phyloP scores from a whole-genome alignment of 495 filamentous ascomycete genomes.

The Penicillium soppii region DNA sequence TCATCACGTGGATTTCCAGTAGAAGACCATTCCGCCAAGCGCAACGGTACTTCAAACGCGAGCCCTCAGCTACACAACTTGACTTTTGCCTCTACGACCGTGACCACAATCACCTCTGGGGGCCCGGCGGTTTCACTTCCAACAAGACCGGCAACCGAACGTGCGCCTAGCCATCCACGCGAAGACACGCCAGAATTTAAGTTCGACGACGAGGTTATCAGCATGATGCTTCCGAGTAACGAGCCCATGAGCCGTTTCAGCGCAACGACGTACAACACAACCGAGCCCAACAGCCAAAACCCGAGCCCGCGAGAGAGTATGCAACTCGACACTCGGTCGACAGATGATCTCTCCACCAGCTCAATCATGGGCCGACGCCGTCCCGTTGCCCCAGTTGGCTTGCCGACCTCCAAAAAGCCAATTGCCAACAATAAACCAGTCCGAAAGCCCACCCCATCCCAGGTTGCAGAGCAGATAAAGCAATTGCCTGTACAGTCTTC shows the following conservation, averaged over 20 bases:
- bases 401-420: slow-evolving; percentile 41
- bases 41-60: slow-evolving; percentile 1
- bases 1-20: slow-evolving; percentile 21
- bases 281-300: slow-evolving; percentile 34
- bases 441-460: slow-evolving; percentile 54
- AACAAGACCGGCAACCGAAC: slow-evolving; percentile 14
- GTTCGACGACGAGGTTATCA: slow-evolving; percentile 19
- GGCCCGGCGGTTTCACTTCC: slow-evolving; percentile 11
- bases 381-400: slow-evolving; percentile 39
- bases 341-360: slow-evolving; percentile 22
- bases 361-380: slow-evolving; percentile 51
- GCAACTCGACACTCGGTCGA: slow-evolving; percentile 34
- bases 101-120: slow-evolving; percentile 43
- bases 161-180: slow-evolving; percentile 1
- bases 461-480: slow-evolving; percentile 45
- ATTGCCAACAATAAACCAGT: slow-evolving; percentile 37
- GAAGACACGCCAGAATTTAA: slow-evolving; percentile 9
- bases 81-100: slow-evolving; percentile 28
- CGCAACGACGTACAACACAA: slow-evolving; percentile 67
- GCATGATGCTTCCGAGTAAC: slow-evolving; percentile 26
- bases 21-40: slow-evolving; percentile 16
- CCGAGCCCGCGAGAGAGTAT: slow-evolving; percentile 45
- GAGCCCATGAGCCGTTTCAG: slow-evolving; percentile 71
- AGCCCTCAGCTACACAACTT: slow-evolving; percentile 8
- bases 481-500: slow-evolving; percentile 38